Evolutionary conservation across 2,329 filamentous ascomycete genomes (phyloP).

Genomic region (Scedosporium apiospermum): DNA sequence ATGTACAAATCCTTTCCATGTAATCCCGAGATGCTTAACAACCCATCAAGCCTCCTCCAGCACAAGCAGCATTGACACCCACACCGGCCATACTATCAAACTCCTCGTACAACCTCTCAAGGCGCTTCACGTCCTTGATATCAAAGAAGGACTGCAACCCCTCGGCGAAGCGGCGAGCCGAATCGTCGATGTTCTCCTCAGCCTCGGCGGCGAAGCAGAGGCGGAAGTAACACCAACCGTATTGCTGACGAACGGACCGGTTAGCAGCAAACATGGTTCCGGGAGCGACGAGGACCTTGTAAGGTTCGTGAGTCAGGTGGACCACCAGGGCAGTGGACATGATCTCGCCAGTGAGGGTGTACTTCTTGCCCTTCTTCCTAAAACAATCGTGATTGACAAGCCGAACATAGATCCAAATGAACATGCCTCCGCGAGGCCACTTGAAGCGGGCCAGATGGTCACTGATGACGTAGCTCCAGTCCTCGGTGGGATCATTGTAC

Average conservation of each 20-base stretch:
- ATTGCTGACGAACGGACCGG: conserved; percentile 41
- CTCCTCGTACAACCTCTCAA: conserved; percentile 51
- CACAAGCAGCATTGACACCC: conserved; percentile 10
- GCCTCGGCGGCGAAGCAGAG: conserved; percentile 79
- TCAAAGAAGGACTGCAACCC: conserved; percentile 65
- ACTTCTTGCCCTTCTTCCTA: conserved; percentile 15
- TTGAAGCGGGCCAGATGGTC: conserved; percentile 64
- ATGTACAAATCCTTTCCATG: conserved; percentile 14
- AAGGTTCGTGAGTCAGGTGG: conserved; percentile 58
- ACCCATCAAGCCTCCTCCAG: background rate
- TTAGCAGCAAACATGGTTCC: conserved; percentile 67
- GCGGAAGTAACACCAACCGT: conserved; percentile 64
- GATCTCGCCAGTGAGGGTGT: conserved; percentile 37
- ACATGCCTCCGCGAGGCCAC: conserved; percentile 86
- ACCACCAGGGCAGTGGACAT: conserved; percentile 62
- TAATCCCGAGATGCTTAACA: conserved; percentile 17
- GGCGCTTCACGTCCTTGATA: conserved; percentile 55
- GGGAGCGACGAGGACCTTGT: conserved; percentile 60
- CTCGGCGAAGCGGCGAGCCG: conserved; percentile 54
- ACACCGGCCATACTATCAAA: conserved; percentile 14
- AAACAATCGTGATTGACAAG: conserved; percentile 67
- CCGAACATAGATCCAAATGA: conserved; percentile 69
- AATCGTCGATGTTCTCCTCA: conserved; percentile 56
- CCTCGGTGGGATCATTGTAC: conserved; percentile 34
- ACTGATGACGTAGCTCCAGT: conserved; percentile 70